Evolutionary conservation across 2,329 filamentous ascomycete species (phyloP), one percentile per base, ranked within the genome.

Genomic region (Chrysoporthe puriensis): DNA sequence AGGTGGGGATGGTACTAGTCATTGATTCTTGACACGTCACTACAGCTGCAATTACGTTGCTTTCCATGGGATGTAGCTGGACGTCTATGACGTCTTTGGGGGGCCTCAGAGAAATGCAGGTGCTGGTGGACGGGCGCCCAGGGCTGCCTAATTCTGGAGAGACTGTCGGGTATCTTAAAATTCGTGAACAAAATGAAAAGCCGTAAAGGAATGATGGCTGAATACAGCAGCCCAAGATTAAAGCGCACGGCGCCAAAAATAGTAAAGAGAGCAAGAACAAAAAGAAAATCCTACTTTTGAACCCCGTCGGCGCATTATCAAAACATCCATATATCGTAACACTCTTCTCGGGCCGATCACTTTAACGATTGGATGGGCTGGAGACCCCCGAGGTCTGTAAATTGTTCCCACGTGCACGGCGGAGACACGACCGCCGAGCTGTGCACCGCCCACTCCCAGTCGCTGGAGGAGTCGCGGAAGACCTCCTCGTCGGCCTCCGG

Each of bases 401-500:
- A 70, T 26, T 70, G 69, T 11, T 70, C 69, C 69, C 69, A 70
- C 9, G 56, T 63, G 42, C 65, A 67, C 5, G 69, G 69, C 14
- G 63, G 62, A 14, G 62, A 64, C 16, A 66, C 66, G 9, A 67
- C 65, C 48, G 21, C 36, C 8, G 56, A 43, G 46, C 40, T 64
- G 34, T 66, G 44, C 62, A 70, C 36, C 18, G 46, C 36, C 54
- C 36, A 14, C 58, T 66, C 63, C 66, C 66, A 66, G 54, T 69
- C 66, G 14, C 66, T 46, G 13, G 63, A 59, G 34, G 64, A 66
- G 43, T 26, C 52, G 58, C n/a, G 40, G 11, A 11, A 36, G 46
- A 4, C 48, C 65, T 60, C 48, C n/a, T 61, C 34, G 11, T 48
- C 46, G 40, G 14, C 21, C 7, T 43, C 34, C 44, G 9, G 4